Base-by-base conservation (phyloP, 768 basidiomycete genomes). In the Boletus sensibilis region DNA sequence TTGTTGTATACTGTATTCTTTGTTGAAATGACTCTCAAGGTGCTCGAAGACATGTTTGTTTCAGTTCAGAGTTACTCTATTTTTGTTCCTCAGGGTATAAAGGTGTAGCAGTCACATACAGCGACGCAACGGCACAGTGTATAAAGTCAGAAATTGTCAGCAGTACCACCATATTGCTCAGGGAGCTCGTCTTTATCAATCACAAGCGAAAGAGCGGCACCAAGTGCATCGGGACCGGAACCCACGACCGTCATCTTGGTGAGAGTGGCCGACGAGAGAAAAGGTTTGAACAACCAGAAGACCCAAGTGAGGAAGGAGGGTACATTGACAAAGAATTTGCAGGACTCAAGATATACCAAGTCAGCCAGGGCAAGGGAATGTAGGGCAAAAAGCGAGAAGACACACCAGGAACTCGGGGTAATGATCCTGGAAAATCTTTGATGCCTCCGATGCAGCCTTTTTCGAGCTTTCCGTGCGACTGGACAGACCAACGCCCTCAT, bases 191-290 rank as follows among this genome's bases (percentile, higher is more conserved):
- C 71, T 7, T 70, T 70, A 39, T 83, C 77, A 41, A 92, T 82
- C 49, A 81, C 63, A 3, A 80, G 79, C n/a, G 79, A 66, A 13
- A 93, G 76, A 2, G 83, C 83, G 60, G 82, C 81, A 54, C 78
- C 76, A 42, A 92, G 82, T 0, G 80, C 73, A 55, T 76, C 71
- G n/a, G 78, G 69, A 16, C 89, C 84, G 23, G 78, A 76, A 40
- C 90, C 90, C 18, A 90, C 86, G 37, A 92, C 86, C 34, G 77
- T 74, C 87, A 93, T 89, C 78, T 92, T 93, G 9, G 86, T 85
- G 34, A 90, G 67, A n/a, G 91, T 92, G 29, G 80, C 81, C 8
- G 87, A 70, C 2, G 90, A 81, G 14, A 93, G 68, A 59, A 93
- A 67, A 0, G 89, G 80, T 67, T 87, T 92, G 78, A 92, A 92